A percentile compares a stretch with the other conserved stretches of the same genome.
Conservation (phyloP, 371 early-diverging fungal species). For the Syncephalastrum monosporum region DNA sequence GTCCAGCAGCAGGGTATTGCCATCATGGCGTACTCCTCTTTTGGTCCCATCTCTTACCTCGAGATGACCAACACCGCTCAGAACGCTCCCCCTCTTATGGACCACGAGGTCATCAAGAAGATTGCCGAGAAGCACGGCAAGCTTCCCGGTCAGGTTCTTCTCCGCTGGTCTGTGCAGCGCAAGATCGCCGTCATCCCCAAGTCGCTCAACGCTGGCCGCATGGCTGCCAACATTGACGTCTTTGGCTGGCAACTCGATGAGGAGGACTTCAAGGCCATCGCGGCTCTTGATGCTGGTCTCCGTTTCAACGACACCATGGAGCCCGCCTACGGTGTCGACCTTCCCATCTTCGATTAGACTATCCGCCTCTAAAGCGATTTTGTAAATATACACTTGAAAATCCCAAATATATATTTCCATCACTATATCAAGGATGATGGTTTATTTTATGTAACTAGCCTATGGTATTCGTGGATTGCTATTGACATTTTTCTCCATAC, state of each 20-base stretch:
- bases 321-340: slow-evolving; percentile 26
- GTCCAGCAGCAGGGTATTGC: slow-evolving; percentile 43
- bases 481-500: no score
- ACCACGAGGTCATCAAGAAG: slow-evolving; percentile 30
- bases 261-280: slow-evolving; percentile 28
- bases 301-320: slow-evolving; percentile 35
- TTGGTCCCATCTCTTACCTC: slow-evolving; percentile 47
- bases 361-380: no score
- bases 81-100: slow-evolving; percentile 22
- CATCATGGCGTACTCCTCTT: slow-evolving; percentile 49
- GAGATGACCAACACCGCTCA: slow-evolving; percentile 20
- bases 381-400: no score
- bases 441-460: no score
- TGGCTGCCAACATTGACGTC: slow-evolving; percentile 39
- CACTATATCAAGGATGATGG: no score
- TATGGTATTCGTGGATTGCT: no score
- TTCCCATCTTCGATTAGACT: slow-evolving; percentile 38
- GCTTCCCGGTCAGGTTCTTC: slow-evolving; percentile 43
- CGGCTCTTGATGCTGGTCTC: slow-evolving; percentile 23
- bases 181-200: slow-evolving; percentile 67
- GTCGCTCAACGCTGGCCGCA: slow-evolving; percentile 43
- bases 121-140: slow-evolving; percentile 40
- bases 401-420: no score
- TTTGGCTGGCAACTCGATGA: slow-evolving; percentile 22
- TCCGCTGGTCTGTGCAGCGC: slow-evolving; percentile 59